Percentiles rank a stretch among this genome's conserved stretches.
These are phyloP conservation scores for Dionaea muscipula DNA, from an alignment of 179 eudicot genomes.

Conservation along the genomic window DNA sequence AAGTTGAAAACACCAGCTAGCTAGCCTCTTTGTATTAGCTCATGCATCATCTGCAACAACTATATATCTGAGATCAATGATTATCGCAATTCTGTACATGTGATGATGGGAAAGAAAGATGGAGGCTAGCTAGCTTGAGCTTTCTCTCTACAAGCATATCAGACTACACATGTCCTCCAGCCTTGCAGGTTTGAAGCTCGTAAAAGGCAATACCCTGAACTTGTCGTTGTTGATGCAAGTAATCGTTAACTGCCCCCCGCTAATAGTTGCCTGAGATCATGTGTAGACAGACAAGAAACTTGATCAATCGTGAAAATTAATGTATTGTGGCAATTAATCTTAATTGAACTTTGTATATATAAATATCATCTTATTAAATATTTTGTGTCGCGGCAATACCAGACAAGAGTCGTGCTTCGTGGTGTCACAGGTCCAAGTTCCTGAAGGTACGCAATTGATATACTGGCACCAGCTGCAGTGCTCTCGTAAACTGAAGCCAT, in stretches of 20 bases:
- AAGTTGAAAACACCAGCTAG: too few relatives aligned
- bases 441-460: conserved; percentile 57
- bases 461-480: conserved; percentile 59
- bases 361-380: too few relatives aligned
- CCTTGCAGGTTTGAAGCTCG: conserved; percentile 34
- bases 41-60: too few relatives aligned
- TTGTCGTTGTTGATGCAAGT: conserved; percentile 44
- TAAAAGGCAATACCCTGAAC: conserved; percentile 40
- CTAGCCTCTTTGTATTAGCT: too few relatives aligned
- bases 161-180: conserved; percentile 45
- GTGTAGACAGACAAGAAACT: background rate
- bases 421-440: conserved; percentile 53
- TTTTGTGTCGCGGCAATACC: conserved; percentile 26
- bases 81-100: too few relatives aligned
- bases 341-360: too few relatives aligned
- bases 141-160: conserved; percentile 53
- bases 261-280: conserved; percentile 30
- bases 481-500: conserved; percentile 32
- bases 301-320: background rate
- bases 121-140: too few relatives aligned
- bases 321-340: too few relatives aligned
- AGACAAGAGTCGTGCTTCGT: conserved; percentile 37
- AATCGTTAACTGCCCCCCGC: conserved; percentile 31
- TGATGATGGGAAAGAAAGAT: too few relatives aligned
- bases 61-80: too few relatives aligned